Evolutionary conservation across 2,329 filamentous ascomycete species (phyloP), one percentile per base, ranked within the genome.

Genomic region (Diaporthe vexans): DNA sequence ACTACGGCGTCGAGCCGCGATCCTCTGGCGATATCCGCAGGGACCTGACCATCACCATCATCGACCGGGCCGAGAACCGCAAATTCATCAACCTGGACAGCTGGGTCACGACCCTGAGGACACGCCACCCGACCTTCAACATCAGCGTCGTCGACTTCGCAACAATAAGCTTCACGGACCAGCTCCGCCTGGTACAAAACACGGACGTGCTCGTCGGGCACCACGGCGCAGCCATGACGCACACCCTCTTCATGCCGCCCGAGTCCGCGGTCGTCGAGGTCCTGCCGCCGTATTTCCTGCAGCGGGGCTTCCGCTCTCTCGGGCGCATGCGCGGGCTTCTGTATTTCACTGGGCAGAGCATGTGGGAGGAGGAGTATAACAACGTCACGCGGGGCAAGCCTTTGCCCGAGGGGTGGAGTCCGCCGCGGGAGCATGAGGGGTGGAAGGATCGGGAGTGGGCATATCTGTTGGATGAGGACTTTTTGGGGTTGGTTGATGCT

Each of bases 181-280:
- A 79, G 73, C 11, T 79, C n/a, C 51, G 54, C 9, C 37, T 78
- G 37, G 72, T 75, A 2, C 58, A 73, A 7, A 35, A 74, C 4
- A 79, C 77, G 11, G 76, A 77, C 57, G 74, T 79, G 0, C 65
- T 79, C 21, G 72, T 79, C 8, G 78, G 78, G 11, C 67, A 78
- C 46, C 77, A 74, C 21, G 78, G 78, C 9, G 78, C 78, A 11
- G 78, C 76, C n/a, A 73, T 79, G 71, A 79, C 77, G 24, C 76
- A 78, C 73, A 76, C 76, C 9, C 70, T 79, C 33, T 79, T 78
- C 74, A 61, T 79, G 29, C 74, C 76, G 0, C 56, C 74, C 29
- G 75, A 78, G 43, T 74, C 77, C 24, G 78, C 75, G 13, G 48
- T 74, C 4, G 76, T 73, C 17, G 77, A 77, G 65, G 26, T 69